Conservation (phyloP, 164 flowering plant species). For the Tetrastigma voinierianum region DNA sequence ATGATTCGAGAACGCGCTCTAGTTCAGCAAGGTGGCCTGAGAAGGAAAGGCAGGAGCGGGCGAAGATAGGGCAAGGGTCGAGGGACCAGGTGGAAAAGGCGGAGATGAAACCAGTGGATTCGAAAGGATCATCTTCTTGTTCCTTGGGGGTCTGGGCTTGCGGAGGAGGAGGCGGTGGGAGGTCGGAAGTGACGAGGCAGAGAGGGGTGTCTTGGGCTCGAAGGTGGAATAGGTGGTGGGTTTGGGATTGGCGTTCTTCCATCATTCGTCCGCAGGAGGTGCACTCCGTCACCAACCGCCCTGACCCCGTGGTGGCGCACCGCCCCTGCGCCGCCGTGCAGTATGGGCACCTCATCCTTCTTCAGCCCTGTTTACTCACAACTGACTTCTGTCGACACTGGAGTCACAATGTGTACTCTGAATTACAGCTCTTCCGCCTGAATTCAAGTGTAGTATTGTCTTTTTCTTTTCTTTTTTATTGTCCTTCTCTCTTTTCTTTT, state of each 20-base stretch:
- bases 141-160: slow-evolving; percentile 3
- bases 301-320: slow-evolving; percentile 52
- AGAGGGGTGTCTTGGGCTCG: slow-evolving; percentile 89
- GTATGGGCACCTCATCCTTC: slow-evolving; percentile 67
- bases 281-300: slow-evolving; percentile 74
- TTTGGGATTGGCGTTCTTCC: slow-evolving; percentile 65
- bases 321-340: slow-evolving; percentile 66
- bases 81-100: slow-evolving; percentile 96
- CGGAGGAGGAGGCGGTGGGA: slow-evolving; percentile 28
- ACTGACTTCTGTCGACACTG: too few species aligned
- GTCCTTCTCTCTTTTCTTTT: too few species aligned
- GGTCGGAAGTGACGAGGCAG: slow-evolving; percentile 83
- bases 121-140: slow-evolving; percentile 74
- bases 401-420: too few species aligned
- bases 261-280: slow-evolving; percentile 81
- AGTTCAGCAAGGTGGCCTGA: slow-evolving; percentile 92
- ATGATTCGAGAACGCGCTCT: slow-evolving; percentile 69
- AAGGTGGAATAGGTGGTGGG: slow-evolving; percentile 80
- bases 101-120: slow-evolving; percentile 88
- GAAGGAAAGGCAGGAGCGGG: slow-evolving; percentile 67
- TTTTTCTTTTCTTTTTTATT: too few species aligned
- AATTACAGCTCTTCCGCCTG: too few species aligned
- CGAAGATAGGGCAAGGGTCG: slow-evolving; percentile 64
- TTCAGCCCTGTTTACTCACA: neutral
- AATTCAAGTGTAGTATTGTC: too few species aligned